Percentiles rank a stretch among this genome's conserved stretches.
Evolutionary conservation across 2,329 filamentous ascomycete genomes (phyloP).

Genomic region (Pezicula carpinea): DNA sequence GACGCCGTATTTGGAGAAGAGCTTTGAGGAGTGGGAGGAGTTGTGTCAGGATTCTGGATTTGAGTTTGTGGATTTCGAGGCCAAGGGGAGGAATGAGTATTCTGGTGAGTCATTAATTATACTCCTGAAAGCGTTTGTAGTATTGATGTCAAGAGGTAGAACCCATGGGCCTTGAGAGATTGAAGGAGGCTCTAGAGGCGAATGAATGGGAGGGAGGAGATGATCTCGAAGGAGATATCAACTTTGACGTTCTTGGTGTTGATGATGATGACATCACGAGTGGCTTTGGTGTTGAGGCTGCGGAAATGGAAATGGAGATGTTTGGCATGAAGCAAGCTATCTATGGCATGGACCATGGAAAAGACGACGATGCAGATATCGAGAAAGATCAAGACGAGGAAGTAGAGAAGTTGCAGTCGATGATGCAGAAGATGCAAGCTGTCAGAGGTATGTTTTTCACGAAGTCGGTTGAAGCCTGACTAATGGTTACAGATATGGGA

Average conservation of each 20-base stretch:
- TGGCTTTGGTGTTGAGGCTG: conserved; percentile 26
- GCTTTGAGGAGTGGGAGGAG: conserved; percentile 55
- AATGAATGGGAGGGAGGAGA: conserved; percentile 56
- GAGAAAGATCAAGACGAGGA: conserved; percentile 29
- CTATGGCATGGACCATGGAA: conserved; percentile 11
- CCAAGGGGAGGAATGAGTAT: conserved; percentile 48
- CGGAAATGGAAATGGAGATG: conserved; percentile 35
- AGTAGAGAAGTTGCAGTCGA: conserved; percentile 53
- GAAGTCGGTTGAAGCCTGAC: not conserved
- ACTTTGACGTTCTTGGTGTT: conserved; percentile 32
- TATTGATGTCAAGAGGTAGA: conserved; percentile 34
- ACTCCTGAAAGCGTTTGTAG: conserved; percentile 2
- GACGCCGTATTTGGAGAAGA: conserved; percentile 31
- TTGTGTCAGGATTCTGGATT: conserved; percentile 50
- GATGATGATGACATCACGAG: conserved; percentile 22
- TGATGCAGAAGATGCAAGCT: conserved; percentile 62
- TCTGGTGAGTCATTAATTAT: conserved; percentile 42
- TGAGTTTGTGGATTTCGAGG: conserved; percentile 56
- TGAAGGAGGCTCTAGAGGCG: conserved; percentile 57
- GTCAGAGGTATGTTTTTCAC: conserved; percentile 33
- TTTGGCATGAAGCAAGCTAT: conserved; percentile 33
- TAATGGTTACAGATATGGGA: conserved; percentile 45
- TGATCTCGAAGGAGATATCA: conserved; percentile 30
- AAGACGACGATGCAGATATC: conserved; percentile 5
- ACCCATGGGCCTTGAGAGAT: conserved; percentile 52